Conservation (phyloP, 306 rosid genomes). For the Glycine tomentella region DNA sequence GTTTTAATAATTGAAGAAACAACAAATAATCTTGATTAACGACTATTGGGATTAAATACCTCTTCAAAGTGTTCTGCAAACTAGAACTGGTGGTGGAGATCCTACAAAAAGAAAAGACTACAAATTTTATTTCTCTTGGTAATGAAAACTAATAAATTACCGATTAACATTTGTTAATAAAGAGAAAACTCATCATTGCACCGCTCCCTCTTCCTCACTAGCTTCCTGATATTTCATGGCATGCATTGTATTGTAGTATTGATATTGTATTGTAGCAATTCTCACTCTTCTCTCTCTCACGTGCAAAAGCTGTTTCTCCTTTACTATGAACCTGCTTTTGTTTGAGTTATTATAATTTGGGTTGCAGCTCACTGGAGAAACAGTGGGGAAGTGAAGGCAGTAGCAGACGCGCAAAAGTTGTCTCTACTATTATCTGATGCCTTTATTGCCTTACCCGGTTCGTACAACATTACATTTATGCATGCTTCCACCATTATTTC, state of each 20-base stretch:
- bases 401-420: slow-evolving; percentile 99
- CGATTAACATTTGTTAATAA: no score
- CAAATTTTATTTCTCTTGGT: no score
- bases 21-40: no score
- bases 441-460: slow-evolving; percentile 98
- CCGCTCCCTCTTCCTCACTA: not conserved
- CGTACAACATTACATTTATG: slow-evolving; percentile 35
- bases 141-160: no score
- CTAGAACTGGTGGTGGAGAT: no score
- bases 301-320: slow-evolving; percentile 18
- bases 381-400: slow-evolving; percentile 97
- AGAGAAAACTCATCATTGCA: slow-evolving; percentile 47
- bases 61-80: no score
- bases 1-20: no score
- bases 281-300: not conserved
- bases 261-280: not conserved
- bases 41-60: no score
- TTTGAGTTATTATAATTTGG: slow-evolving; percentile 21
- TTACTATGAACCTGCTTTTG: slow-evolving; percentile 40
- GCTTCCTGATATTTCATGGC: not conserved
- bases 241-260: slow-evolving; percentile 10
- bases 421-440: no score
- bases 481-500: not conserved
- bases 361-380: slow-evolving; percentile 92
- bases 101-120: no score